Conservation (phyloP, 805 yeast species). For the Candida oleophila region DNA sequence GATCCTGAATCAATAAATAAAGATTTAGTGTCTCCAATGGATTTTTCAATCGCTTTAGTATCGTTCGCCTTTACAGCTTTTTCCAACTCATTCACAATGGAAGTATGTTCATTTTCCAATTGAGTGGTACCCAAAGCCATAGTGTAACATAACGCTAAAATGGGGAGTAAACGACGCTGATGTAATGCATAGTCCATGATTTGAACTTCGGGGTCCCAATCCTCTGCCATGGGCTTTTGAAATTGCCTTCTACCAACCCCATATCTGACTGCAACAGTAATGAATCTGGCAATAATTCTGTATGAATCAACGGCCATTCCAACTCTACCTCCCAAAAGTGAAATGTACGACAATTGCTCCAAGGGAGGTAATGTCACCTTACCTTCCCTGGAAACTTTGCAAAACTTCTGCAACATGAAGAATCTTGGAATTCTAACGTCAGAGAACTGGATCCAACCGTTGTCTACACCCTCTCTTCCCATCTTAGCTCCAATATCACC, state of each 20-base stretch:
- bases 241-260: constrained; percentile 91
- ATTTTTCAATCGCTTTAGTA: constrained; percentile 41
- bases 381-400: constrained; percentile 67
- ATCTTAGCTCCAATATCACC: constrained; percentile 95
- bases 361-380: constrained; percentile 76
- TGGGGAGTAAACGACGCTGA: constrained; percentile 85
- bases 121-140: constrained; percentile 69
- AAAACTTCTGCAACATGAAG: constrained; percentile 78
- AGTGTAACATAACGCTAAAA: constrained; percentile 74
- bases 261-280: constrained; percentile 84
- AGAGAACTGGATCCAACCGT: constrained; percentile 94
- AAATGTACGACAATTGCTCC: constrained; percentile 86
- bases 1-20: constrained; percentile 85
- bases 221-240: constrained; percentile 38
- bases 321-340: constrained; percentile 85
- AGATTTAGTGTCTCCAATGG: constrained; percentile 67
- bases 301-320: constrained; percentile 85
- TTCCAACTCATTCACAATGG: constrained; percentile 54
- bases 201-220: constrained; percentile 55
- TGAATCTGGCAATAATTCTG: constrained; percentile 73
- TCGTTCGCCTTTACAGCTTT: constrained; percentile 49
- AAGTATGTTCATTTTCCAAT: constrained; percentile 51
- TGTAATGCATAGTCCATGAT: constrained; percentile 85
- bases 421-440: constrained; percentile 81
- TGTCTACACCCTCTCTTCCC: constrained; percentile 96